phyloP scores from a whole-genome alignment of 2,329 filamentous ascomycete species.

The Botrytis aclada region DNA sequence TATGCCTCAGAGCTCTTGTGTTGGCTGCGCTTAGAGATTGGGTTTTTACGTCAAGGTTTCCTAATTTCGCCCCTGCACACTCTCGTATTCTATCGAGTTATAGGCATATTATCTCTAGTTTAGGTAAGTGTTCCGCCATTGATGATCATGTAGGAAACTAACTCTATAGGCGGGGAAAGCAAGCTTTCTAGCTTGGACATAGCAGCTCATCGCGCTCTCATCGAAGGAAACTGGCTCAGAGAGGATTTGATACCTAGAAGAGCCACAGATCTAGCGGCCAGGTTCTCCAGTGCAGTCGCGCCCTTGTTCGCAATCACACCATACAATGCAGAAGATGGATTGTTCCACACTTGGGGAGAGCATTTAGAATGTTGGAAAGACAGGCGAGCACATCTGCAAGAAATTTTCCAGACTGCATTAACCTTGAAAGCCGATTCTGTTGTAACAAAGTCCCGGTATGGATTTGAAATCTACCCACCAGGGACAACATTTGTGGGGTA shows the following conservation, averaged over 20 bases:
- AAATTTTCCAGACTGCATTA: constrained; percentile 24
- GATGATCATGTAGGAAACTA: not conserved
- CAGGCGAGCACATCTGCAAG: constrained; percentile 19
- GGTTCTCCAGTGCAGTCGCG: constrained; percentile 17
- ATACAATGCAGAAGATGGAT: not conserved
- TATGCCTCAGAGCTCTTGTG: constrained; percentile 12
- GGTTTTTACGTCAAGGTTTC: constrained; percentile 24
- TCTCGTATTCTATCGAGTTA: constrained; percentile 18
- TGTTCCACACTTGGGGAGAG: constrained; percentile 21
- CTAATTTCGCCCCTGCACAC: constrained; percentile 10
- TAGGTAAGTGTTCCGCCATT: constrained; percentile 9
- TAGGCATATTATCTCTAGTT: constrained; percentile 10
- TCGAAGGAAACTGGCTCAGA: constrained; percentile 10
- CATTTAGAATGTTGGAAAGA: constrained; percentile 10
- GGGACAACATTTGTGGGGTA: not conserved
- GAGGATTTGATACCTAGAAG: constrained; percentile 13
- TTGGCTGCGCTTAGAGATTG: constrained; percentile 21
- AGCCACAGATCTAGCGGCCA: constrained; percentile 11
- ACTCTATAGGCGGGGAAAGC: constrained; percentile 15
- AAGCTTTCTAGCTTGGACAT: constrained; percentile 21
- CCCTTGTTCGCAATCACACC: constrained; percentile 16
- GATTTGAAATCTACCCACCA: constrained; percentile 21
- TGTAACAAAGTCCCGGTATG: constrained; percentile 17
- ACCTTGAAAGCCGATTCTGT: constrained; percentile 22
- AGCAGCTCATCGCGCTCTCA: constrained; percentile 19